These are phyloP conservation scores for Mycena filopes DNA, from an alignment of 768 basidiomycete species.

Conservation along the genomic window DNA sequence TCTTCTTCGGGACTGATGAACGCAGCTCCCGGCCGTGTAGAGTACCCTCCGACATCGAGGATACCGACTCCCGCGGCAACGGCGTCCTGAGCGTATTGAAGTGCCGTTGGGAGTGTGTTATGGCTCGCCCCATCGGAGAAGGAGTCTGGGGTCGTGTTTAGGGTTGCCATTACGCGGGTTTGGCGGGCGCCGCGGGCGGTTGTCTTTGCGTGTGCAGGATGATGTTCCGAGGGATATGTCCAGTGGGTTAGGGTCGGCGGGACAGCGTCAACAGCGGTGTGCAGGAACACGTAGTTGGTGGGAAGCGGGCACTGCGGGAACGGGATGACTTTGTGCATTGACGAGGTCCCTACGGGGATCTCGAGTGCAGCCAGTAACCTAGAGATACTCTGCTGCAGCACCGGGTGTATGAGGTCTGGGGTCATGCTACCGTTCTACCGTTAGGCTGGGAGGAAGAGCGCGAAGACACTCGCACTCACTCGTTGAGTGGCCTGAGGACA, in stretches of 20 bases:
- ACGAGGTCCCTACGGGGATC: constrained; percentile 44
- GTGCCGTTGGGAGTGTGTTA: constrained; percentile 61
- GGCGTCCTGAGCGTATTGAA: constrained; percentile 62
- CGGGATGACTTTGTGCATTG: constrained; percentile 80
- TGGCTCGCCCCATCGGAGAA: constrained; percentile 88
- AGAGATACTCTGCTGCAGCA: constrained; percentile 56
- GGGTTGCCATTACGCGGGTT: constrained; percentile 88
- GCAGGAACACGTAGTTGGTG: constrained; percentile 30
- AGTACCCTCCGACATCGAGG: constrained; percentile 94
- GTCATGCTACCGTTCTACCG: constrained; percentile 70
- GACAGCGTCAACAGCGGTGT: constrained; percentile 44
- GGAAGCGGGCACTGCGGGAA: constrained; percentile 68
- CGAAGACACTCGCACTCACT: constrained; percentile 65
- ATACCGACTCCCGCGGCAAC: constrained; percentile 73
- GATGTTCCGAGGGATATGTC: constrained; percentile 49
- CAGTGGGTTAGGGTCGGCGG: constrained; percentile 64
- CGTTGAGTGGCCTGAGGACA: constrained; percentile 85
- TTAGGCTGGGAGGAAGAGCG: not conserved
- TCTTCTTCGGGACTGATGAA: constrained; percentile 80
- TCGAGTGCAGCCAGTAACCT: constrained; percentile 56
- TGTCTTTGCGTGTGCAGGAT: constrained; percentile 29
- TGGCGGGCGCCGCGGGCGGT: constrained; percentile 36
- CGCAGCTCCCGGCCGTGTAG: constrained; percentile 84
- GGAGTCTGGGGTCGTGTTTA: constrained; percentile 95
- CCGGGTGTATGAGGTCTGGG: constrained; percentile 77